Base-by-base conservation (phyloP, 73 alveolate species). In the Blepharisma japonicum region DNA sequence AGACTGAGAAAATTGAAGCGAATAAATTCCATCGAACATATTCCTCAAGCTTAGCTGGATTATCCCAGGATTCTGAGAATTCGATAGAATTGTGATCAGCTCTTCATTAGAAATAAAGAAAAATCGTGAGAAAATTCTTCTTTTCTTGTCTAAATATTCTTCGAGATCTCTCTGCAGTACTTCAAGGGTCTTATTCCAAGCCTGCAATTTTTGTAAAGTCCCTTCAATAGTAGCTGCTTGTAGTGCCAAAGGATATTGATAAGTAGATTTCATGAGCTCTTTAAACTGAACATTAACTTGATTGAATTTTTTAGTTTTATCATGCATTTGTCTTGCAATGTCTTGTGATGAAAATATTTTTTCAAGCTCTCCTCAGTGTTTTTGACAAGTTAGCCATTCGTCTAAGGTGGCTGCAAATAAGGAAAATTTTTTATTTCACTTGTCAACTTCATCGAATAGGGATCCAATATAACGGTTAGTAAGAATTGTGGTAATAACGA, bases 311-410 rank as follows among this genome's bases (percentile, higher is more conserved):
- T 86, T 84, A 76, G 97, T 87, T 54, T 94, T 98, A 66, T 87
- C 94, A 5, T 93, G 90, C 61, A 97, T 86, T 87, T 96, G 96
- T 77, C 92, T 97, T 85, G 94, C 91, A 74, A 98, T 98, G 82
- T 98, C 99, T 18, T 92, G 96, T 7, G 98, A 94, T 11, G 96
- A 72, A 89, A 98, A 97, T 77, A 98, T 98, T 81, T 95, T 94
- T 87, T 70, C 81, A 86, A 55, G 85, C 85, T 66, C 91, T 76
- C 81, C 83, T 87, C 47, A 91, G 83, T 39, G 88, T 67, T 45
- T 91, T 92, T 78, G 86, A 87, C 74, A 89, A 87, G 78, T 89
- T 90, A 51, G 6, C 71, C 56, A 46, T 6, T 78, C 72, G 66
- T 56, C 72, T 11, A 56, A 48, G 6, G 23, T 21, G 79, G 93